Evolutionary conservation across 2,329 filamentous ascomycete species (phyloP).

Genomic region (Ciborinia camelliae): DNA sequence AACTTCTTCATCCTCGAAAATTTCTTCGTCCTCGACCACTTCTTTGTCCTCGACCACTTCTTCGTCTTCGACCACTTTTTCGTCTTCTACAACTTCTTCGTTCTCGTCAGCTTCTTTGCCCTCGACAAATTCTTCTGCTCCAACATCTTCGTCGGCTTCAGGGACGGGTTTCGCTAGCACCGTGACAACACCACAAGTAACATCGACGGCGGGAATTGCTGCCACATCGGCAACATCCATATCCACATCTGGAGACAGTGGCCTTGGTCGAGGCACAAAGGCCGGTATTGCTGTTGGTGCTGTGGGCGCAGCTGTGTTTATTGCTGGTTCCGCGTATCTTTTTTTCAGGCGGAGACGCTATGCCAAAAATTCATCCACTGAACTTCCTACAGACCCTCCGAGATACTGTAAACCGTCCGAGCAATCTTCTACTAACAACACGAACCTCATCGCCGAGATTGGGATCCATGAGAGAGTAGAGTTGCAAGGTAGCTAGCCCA

Average conservation of each 20-base stretch:
- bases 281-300: conserved; percentile 3
- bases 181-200: not conserved
- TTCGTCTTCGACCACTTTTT: not conserved
- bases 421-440: not conserved
- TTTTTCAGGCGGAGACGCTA: not conserved
- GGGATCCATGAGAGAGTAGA: not conserved
- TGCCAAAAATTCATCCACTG: not conserved
- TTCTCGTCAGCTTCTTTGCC: not conserved
- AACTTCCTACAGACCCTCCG: not conserved
- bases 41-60: not conserved
- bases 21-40: too few species aligned
- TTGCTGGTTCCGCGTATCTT: not conserved
- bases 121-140: not conserved
- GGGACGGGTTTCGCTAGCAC: not conserved
- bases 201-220: not conserved
- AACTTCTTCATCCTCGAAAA: not conserved
- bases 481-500: not conserved
- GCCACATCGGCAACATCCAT: not conserved
- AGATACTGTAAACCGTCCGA: not conserved
- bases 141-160: not conserved
- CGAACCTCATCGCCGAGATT: not conserved
- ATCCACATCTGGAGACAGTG: not conserved
- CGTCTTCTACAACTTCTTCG: not conserved
- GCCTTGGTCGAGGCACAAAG: not conserved
- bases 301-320: not conserved